Percentiles rank a stretch among this genome's conserved stretches.
Conservation (phyloP, 2,329 filamentous ascomycete species). For the Xylaria sp. region DNA sequence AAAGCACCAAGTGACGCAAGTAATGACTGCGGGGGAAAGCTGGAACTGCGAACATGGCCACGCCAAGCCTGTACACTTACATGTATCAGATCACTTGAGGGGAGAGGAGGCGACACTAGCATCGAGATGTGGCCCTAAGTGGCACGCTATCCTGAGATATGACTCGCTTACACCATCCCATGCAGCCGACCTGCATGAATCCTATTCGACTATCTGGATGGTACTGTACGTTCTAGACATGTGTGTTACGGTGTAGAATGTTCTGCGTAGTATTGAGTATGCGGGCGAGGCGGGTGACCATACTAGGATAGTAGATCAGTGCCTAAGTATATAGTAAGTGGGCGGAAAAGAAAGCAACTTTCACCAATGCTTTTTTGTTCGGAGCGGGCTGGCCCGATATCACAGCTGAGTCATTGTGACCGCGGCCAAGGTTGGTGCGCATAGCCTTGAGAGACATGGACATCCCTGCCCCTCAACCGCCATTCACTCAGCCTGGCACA, state of each 20-base stretch:
- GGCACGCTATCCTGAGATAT: conserved; percentile 25
- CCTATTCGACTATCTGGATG: conserved; percentile 15
- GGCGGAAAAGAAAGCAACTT: conserved; percentile 27
- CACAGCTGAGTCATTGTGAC: conserved; percentile 17
- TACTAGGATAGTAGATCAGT: background rate
- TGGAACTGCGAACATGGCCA: conserved; percentile 7
- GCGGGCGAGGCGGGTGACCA: background rate
- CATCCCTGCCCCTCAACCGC: background rate
- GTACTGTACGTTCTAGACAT: background rate
- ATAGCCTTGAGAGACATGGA: background rate
- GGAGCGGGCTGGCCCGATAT: background rate
- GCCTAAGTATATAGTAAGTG: background rate
- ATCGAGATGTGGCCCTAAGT: conserved; percentile 9
- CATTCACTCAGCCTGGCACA: background rate
- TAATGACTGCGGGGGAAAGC: conserved; percentile 12
- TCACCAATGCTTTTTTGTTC: background rate
- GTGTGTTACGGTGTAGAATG: background rate
- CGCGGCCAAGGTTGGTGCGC: conserved; percentile 14
- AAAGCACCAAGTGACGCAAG: conserved; percentile 21
- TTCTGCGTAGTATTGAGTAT: background rate
- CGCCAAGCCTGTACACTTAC: conserved; percentile 15
- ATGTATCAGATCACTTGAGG: conserved; percentile 21
- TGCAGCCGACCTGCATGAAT: conserved; percentile 29
- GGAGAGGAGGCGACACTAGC: background rate
- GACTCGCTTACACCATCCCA: conserved; percentile 33